Base-by-base conservation (phyloP, 2,329 filamentous ascomycete genomes). In the Penicillium aurantiogriseum region DNA sequence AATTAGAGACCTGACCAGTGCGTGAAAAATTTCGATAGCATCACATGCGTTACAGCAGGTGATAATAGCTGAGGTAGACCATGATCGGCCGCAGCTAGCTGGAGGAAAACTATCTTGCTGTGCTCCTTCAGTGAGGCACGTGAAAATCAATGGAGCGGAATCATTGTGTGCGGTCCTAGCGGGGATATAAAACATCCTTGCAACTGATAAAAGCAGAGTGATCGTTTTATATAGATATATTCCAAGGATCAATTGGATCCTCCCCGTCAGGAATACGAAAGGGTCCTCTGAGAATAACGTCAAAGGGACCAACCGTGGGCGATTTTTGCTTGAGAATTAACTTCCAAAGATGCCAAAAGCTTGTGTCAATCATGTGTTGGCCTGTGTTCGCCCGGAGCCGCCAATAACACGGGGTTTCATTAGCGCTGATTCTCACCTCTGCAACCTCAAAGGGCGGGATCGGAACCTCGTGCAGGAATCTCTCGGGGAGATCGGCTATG, bases 261-360 rank as follows among this genome's bases (percentile, higher is more conserved):
- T 46, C 50, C 21, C 40, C 5, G 9, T 5, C 39, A 46, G 50
- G 29, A 19, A 5, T 36, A 5, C 25, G 40, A 6, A 7, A 46
- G 17, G 40, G 50, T 8, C 1, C 21, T 45, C 4, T 46, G 13
- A 52, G 50, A 52, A 33, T 11, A n/a, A 52, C 31, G 0, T 45
- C 50, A 36, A 52, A 45, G 17, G 39, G 29, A 5, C 50, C 39
- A 27, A 46, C 50, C 1, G 5, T 8, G 21, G 23, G 23, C 4
- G 29, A n/a, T 4, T 21, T 23, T 15, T n/a, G 17, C 23, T 27
- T 25, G 11, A 52, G 50, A 25, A 52, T 17, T 3, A 8, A 45
- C 39, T 36, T 52, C 50, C 50, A 52, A 36, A 52, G 50, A 27
- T 52, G 10, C 50, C 50, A 52, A 21, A 46, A 52, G 23, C 38